These are phyloP conservation scores for Spathaspora arborariae DNA, from an alignment of 805 yeast genomes.

Conservation along the genomic window DNA sequence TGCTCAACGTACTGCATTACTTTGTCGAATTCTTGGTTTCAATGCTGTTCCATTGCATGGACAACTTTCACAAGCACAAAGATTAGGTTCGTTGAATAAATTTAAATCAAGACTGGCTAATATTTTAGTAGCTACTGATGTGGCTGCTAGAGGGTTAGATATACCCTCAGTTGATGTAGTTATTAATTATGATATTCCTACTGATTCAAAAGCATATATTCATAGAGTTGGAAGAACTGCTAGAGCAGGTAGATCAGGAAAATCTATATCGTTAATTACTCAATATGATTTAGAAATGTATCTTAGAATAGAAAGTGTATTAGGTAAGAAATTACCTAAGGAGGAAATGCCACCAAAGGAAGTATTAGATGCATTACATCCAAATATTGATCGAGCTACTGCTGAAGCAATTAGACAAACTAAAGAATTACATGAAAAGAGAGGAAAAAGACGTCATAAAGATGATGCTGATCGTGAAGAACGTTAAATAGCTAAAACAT, in stretches of 20 bases:
- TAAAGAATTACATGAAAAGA: conserved; percentile 56
- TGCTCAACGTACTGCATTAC: conserved; percentile 82
- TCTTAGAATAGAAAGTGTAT: conserved; percentile 82
- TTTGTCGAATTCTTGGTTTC: conserved; percentile 79
- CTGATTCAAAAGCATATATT: conserved; percentile 79
- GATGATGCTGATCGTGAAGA: conserved; percentile 38
- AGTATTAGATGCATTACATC: conserved; percentile 71
- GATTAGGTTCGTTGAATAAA: conserved; percentile 77
- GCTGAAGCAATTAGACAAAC: conserved; percentile 83
- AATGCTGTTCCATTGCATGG: conserved; percentile 93
- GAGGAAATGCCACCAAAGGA: conserved; percentile 72
- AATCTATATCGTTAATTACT: conserved; percentile 82
- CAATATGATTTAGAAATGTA: conserved; percentile 92
- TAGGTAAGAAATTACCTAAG: conserved; percentile 79
- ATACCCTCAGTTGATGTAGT: conserved; percentile 78
- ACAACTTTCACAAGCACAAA: conserved; percentile 78
- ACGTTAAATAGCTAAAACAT: conserved; percentile 11
- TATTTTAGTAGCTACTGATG: conserved; percentile 78
- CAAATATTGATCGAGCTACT: conserved; percentile 86
- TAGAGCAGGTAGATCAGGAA: conserved; percentile 87
- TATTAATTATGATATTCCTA: conserved; percentile 74
- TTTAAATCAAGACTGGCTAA: conserved; percentile 69
- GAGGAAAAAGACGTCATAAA: conserved; percentile 13
- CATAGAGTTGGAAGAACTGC: conserved; percentile 96
- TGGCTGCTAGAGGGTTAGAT: conserved; percentile 87